Evolutionary conservation across 2,329 filamentous ascomycete genomes (phyloP).

Genomic region (Pyricularia pennisetigena): DNA sequence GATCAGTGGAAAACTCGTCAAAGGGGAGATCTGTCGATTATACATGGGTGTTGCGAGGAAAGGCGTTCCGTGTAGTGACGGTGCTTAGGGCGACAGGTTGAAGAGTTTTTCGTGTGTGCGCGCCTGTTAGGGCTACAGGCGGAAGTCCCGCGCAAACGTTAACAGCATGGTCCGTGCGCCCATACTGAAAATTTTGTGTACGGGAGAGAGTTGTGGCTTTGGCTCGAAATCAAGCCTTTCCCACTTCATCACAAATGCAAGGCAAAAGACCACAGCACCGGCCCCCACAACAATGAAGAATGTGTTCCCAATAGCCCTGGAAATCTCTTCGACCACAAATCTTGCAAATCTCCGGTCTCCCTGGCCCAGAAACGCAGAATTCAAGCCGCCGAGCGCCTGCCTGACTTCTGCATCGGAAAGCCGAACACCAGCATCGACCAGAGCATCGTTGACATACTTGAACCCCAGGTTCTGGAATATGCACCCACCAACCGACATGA

Average conservation of each 20-base stretch:
- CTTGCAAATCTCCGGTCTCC: not conserved
- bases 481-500: slow-evolving; percentile 17
- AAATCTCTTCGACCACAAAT: slow-evolving; percentile 13
- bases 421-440: slow-evolving; percentile 8
- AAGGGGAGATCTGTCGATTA: too few species aligned
- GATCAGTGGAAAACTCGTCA: too few species aligned
- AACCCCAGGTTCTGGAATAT: slow-evolving; percentile 22
- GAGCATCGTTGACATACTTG: slow-evolving; percentile 9
- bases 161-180: too few species aligned
- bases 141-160: too few species aligned
- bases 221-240: not conserved
- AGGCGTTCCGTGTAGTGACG: too few species aligned
- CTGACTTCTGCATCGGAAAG: not conserved
- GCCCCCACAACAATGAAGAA: slow-evolving; percentile 17
- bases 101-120: too few species aligned
- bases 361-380: not conserved
- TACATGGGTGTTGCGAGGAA: too few species aligned
- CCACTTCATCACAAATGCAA: not conserved
- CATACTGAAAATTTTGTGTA: too few species aligned
- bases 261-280: slow-evolving; percentile 10
- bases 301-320: slow-evolving; percentile 14
- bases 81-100: too few species aligned
- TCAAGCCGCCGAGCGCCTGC: not conserved
- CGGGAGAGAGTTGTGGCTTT: too few species aligned
- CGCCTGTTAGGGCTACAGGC: too few species aligned